Base-by-base conservation (phyloP, 345 rosid genomes). In the Gossypium turneri region DNA sequence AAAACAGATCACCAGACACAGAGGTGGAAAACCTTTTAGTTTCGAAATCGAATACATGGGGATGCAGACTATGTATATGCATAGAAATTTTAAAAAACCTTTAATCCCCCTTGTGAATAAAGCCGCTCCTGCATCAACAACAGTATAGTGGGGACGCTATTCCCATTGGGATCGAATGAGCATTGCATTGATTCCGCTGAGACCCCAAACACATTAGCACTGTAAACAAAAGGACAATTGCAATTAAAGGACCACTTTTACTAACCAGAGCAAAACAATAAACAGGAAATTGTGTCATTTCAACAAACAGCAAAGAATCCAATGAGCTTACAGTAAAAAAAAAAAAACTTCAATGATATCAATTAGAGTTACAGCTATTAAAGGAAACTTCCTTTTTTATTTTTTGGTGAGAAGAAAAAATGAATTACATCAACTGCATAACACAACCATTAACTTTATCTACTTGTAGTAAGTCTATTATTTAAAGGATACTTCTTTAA, bases 181-280 rank as follows among this genome's bases (percentile, higher is more conserved):
- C 95, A 90, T 77, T 94, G 98, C 99, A 94, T 94, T 44, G 98
- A 94, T 64, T 92, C 96, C 1, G 99, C 97, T 3, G 99, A 95
- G 69, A 95, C 99, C 9, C 99, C 98, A 84, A 95, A 95, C 67
- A 95, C 97, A 22, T 91, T 95, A 71, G 88, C 98, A 78, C 98
- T 95, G 85, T 80, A 84, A 63, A 74, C 17, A 61, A 72, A 48
- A 73, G 65, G 74, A 51, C n/a, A 47, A 34, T 12, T 24, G 29
- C 43, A 73, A 72, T 74, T 75, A 67, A 34, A 76, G 79, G 71
- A 25, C 38, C 57, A 56, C 27, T 3, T 16, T 8, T 20, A 68
- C 52, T 25, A 47, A 57, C 4, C 25, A 34, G 2, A 43, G 45
- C 41, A 12, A 55, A 5, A 66, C 9, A 43, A 22, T 19, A 43